Base-by-base conservation (phyloP, 805 yeast genomes). In the Metschnikowia lunata region DNA sequence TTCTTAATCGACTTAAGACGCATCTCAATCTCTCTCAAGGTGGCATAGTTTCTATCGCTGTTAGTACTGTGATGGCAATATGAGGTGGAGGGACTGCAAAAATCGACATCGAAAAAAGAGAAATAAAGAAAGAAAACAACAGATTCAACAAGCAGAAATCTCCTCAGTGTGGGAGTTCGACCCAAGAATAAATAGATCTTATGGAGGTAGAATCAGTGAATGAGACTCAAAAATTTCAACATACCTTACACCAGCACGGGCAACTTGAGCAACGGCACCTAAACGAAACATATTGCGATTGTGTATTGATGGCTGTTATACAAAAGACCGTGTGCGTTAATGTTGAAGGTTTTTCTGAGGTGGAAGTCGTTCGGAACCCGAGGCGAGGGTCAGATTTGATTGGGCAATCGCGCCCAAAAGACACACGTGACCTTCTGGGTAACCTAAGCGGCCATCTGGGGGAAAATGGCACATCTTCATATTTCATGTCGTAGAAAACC, bases 1-100 rank as follows among this genome's bases (percentile, higher is more conserved):
- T 93, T 93, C 79, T 91, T 93, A 70, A 93, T 93, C 55, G 97
- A 88, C 78, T 93, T 93, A 67, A 93, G 82, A 78, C 99, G 95
- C 71, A 80, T 85, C 78, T 93, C 99, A 64, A 93, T 95, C 74
- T 93, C 99, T 77, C 97, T 91, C 68, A 93, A 80, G 59, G 99
- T 93, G 63, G 99, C 99, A 78, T 88, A 91, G 78, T 83, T 83
- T 85, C 96, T 87, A 51, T 18, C 23, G 37, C 8, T n/a, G 62
- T 62, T 64, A 62, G 69, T 61, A 56, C 36, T 14, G 13, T 29
- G 34, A 27, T 18, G 23, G 23, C 8, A 12, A 10, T 15, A 31
- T 18, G 39, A 18, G 11, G 23, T 5, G 23, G 23, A 18, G 23
- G 23, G 33, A 7, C 15, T 10, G 6, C 8, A 7, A 13, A 18